Percentiles rank a stretch among this genome's conserved stretches.
These are phyloP conservation scores for Leptographium lundbergii DNA, from an alignment of 2,329 filamentous ascomycete species.

Conservation along the genomic window DNA sequence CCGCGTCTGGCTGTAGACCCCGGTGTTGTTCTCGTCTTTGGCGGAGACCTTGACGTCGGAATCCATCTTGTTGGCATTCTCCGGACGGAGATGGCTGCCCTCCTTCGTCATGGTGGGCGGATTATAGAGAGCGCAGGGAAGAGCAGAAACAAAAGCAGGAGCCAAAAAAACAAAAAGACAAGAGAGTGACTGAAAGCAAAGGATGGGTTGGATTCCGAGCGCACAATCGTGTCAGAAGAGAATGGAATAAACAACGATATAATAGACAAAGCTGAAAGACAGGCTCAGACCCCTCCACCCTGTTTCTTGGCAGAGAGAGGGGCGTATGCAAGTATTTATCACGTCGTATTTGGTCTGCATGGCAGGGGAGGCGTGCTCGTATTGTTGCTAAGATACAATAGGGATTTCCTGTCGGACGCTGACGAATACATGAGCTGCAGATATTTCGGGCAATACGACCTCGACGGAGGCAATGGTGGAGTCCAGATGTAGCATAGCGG, in stretches of 20 bases:
- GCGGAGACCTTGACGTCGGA: background rate
- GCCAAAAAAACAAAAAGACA: background rate
- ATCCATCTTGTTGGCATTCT: background rate
- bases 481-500: background rate
- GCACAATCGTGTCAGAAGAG: background rate
- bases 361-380: background rate
- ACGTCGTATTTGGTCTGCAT: background rate
- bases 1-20: slow-evolving; percentile 7
- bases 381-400: background rate
- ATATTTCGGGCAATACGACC: background rate
- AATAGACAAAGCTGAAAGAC: background rate
- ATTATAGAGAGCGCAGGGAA: background rate
- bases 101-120: background rate
- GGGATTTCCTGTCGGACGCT: background rate
- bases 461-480: background rate
- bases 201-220: too few species aligned
- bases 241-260: background rate
- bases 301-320: background rate
- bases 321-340: background rate
- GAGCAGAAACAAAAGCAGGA: background rate
- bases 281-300: background rate
- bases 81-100: background rate
- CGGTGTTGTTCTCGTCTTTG: background rate
- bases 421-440: background rate
- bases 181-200: background rate